phyloP scores from a whole-genome alignment of 2,329 filamentous ascomycete species.

The Alternaria consortialis region DNA sequence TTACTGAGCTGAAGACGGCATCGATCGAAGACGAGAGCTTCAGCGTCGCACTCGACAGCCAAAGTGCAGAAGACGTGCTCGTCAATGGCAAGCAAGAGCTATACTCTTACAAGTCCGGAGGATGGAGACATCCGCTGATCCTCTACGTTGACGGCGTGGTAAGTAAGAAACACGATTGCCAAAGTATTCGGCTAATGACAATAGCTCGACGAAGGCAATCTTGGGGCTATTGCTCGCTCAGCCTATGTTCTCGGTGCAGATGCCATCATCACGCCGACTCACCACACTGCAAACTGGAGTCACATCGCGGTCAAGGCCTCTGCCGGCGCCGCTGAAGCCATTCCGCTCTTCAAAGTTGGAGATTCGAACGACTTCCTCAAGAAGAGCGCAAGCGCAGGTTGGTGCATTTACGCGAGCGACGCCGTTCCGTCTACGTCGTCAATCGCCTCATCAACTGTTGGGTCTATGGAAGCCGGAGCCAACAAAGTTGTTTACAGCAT shows the following conservation, averaged over 20 bases:
- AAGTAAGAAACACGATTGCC: slow-evolving; percentile 11
- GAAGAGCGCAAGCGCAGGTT: slow-evolving; percentile 73
- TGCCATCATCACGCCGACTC: slow-evolving; percentile 78
- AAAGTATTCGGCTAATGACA: slow-evolving; percentile 33
- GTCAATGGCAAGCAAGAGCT: slow-evolving; percentile 73
- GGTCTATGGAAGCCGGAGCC: slow-evolving; percentile 30
- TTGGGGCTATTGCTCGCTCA: slow-evolving; percentile 87
- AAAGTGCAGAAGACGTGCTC: slow-evolving; percentile 75
- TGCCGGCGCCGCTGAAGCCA: slow-evolving; percentile 82
- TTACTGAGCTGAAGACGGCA: slow-evolving; percentile 65
- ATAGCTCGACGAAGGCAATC: slow-evolving; percentile 82
- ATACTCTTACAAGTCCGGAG: slow-evolving; percentile 58
- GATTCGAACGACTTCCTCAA: slow-evolving; percentile 75
- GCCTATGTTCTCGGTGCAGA: slow-evolving; percentile 91
- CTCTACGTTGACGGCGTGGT: slow-evolving; percentile 76
- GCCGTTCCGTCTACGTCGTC: slow-evolving; percentile 27
- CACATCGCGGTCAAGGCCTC: slow-evolving; percentile 86
- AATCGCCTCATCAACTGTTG: not conserved
- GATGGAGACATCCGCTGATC: slow-evolving; percentile 71
- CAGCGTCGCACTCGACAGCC: slow-evolving; percentile 62
- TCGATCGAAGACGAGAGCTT: slow-evolving; percentile 51
- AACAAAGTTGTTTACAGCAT: slow-evolving; percentile 38
- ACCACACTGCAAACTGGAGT: slow-evolving; percentile 75
- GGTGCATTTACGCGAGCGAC: slow-evolving; percentile 82
- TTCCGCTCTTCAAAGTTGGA: slow-evolving; percentile 75